Conservation (phyloP, 352 stramenopile genomes). For the Phytophthora fragariaefolia region DNA sequence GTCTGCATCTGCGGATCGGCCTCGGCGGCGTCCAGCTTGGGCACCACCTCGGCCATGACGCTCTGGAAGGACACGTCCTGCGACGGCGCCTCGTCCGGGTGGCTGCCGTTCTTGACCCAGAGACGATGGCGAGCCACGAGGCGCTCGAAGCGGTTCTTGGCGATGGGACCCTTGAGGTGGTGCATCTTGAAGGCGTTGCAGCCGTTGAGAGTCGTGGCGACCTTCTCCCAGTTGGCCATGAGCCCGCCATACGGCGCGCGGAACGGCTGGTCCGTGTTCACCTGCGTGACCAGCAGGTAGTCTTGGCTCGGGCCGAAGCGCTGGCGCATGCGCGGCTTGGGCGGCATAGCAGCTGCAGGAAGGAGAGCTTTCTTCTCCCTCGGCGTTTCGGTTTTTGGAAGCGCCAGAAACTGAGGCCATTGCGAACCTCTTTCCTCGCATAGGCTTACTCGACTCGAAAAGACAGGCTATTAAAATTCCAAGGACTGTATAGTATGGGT, state of each 20-base stretch:
- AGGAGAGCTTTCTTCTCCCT: constrained; percentile 9
- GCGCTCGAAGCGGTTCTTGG: constrained; percentile 48
- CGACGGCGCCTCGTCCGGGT: constrained; percentile 21
- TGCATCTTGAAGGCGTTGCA: constrained; percentile 47
- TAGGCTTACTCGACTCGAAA: neutral
- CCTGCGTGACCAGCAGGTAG: constrained; percentile 41
- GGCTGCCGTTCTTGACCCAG: constrained; percentile 37
- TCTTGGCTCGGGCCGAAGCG: constrained; percentile 39
- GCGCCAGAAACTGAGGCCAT: constrained; percentile 17
- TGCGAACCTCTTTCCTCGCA: neutral
- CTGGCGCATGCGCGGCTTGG: constrained; percentile 41
- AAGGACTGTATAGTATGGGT: neutral
- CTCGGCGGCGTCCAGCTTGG: constrained; percentile 40
- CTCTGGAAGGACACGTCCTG: constrained; percentile 35
- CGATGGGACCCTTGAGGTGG: constrained; percentile 43
- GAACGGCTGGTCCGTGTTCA: constrained; percentile 42
- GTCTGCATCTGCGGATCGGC: constrained; percentile 24
- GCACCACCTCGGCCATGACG: constrained; percentile 38
- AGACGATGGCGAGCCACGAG: constrained; percentile 33
- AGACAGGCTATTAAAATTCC: neutral
- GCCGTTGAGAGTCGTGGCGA: constrained; percentile 42
- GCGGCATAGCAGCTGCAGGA: constrained; percentile 17
- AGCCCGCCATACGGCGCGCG: constrained; percentile 35
- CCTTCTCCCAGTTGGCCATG: constrained; percentile 42
- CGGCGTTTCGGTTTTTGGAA: constrained; percentile 21